phyloP scores from a whole-genome alignment of 129 eudicot species.

The Gnaphalium uliginosum region DNA sequence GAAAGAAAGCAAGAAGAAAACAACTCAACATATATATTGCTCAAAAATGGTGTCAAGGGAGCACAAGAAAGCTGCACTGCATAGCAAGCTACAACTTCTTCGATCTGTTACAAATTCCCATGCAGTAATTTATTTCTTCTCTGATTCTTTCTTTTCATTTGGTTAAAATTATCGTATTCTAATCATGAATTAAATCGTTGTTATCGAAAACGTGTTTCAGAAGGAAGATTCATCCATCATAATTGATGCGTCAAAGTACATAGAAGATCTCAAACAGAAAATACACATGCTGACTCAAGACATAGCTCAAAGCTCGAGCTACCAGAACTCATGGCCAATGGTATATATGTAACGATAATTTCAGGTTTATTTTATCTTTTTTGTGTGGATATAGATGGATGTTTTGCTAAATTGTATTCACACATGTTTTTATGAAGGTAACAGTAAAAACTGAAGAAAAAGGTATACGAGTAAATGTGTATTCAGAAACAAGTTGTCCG shows the following conservation, averaged over 20 bases:
- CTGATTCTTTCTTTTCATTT: constrained; percentile 20
- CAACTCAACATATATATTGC: neutral
- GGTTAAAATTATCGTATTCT: neutral
- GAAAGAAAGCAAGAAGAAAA: constrained; percentile 14
- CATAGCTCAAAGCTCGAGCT: constrained; percentile 46
- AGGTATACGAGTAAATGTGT: constrained; percentile 73
- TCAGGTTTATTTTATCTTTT: too few species aligned
- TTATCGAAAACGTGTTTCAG: constrained; percentile 35
- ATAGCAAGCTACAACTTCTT: constrained; percentile 95
- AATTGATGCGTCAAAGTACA: constrained; percentile 81
- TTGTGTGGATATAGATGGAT: neutral
- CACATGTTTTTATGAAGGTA: constrained; percentile 44
- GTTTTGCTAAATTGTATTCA: neutral
- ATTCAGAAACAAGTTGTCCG: constrained; percentile 67
- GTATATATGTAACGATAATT: too few species aligned
- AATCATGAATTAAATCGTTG: neutral
- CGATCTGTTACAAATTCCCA: constrained; percentile 91
- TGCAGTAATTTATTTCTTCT: constrained; percentile 59
- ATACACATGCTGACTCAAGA: constrained; percentile 73
- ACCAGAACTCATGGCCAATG: constrained; percentile 52
- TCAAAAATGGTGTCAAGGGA: constrained; percentile 73
- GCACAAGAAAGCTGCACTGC: constrained; percentile 81
- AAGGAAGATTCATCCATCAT: constrained; percentile 67
- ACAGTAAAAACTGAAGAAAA: constrained; percentile 76
- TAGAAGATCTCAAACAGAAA: constrained; percentile 70